Percentiles rank a stretch among this genome's conserved stretches.
Evolutionary conservation across 208 protist species (phyloP).

Genomic region (Spongospora subterranea): DNA sequence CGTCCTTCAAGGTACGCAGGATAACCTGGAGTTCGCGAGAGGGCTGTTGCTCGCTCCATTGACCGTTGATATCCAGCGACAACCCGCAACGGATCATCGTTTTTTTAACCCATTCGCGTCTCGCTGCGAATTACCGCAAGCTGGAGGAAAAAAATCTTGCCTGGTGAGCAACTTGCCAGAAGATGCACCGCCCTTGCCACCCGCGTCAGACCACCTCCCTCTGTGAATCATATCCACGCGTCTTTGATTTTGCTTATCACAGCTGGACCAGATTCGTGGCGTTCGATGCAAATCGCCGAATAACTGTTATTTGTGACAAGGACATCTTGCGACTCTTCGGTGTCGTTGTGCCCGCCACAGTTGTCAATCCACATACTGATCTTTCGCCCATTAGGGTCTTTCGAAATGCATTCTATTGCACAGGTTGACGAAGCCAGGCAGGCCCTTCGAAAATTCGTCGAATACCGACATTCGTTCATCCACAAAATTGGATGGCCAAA

Average conservation of each 20-base stretch:
- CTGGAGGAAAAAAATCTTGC: slow-evolving; percentile 39
- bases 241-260: neutral
- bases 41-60: slow-evolving; percentile 1
- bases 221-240: neutral
- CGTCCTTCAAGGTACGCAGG: neutral
- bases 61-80: slow-evolving; percentile 11
- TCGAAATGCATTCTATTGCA: too few relatives aligned
- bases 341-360: too few relatives aligned
- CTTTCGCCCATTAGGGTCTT: too few relatives aligned
- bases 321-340: too few relatives aligned
- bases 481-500: too few relatives aligned
- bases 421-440: too few relatives aligned
- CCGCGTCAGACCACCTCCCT: neutral
- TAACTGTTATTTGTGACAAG: too few relatives aligned
- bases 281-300: neutral
- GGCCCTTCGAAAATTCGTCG: too few relatives aligned
- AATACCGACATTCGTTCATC: too few relatives aligned
- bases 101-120: slow-evolving; percentile 27
- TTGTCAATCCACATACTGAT: too few relatives aligned
- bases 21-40: slow-evolving; percentile 22
- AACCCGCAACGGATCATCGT: slow-evolving; percentile 49
- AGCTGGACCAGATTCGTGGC: neutral
- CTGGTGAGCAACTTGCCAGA: neutral
- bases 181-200: neutral
- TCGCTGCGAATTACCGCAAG: neutral